Evolutionary conservation across 371 early-diverging fungal species (phyloP).

Genomic region (Choanephora cucurbitarum): DNA sequence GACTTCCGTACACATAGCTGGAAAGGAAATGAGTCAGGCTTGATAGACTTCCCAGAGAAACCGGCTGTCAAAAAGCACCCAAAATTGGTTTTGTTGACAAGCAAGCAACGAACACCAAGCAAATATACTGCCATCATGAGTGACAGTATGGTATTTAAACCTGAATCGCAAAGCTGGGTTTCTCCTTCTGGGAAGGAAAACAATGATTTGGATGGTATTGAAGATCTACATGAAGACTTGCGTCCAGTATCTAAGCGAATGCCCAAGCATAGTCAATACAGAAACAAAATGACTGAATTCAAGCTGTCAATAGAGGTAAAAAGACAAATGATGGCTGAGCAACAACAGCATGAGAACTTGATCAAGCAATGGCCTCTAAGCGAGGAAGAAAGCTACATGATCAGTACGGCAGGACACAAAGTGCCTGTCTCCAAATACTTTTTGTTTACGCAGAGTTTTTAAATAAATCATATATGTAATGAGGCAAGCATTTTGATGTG

Average conservation of each 20-base stretch:
- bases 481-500: no score
- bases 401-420: no score
- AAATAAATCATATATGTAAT: no score
- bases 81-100: slow-evolving; percentile 24
- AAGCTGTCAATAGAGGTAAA: slow-evolving; percentile 27
- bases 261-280: background rate
- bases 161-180: slow-evolving; percentile 21
- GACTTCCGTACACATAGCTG: slow-evolving; percentile 25
- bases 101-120: slow-evolving; percentile 13
- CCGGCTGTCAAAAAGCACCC: slow-evolving; percentile 14
- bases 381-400: background rate
- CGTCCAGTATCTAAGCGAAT: background rate
- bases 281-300: slow-evolving; percentile 23
- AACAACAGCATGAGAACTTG: slow-evolving; percentile 29
- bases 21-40: slow-evolving; percentile 40
- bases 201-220: slow-evolving; percentile 20
- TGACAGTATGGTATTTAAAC: slow-evolving; percentile 21
- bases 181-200: slow-evolving; percentile 18
- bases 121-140: slow-evolving; percentile 17
- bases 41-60: slow-evolving; percentile 22
- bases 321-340: slow-evolving; percentile 31
- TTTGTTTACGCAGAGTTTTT: background rate
- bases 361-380: slow-evolving; percentile 31
- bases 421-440: background rate
- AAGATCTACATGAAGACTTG: slow-evolving; percentile 19